These are phyloP conservation scores for Pythium insidiosum DNA, from an alignment of 352 stramenopile species.

Conservation along the genomic window DNA sequence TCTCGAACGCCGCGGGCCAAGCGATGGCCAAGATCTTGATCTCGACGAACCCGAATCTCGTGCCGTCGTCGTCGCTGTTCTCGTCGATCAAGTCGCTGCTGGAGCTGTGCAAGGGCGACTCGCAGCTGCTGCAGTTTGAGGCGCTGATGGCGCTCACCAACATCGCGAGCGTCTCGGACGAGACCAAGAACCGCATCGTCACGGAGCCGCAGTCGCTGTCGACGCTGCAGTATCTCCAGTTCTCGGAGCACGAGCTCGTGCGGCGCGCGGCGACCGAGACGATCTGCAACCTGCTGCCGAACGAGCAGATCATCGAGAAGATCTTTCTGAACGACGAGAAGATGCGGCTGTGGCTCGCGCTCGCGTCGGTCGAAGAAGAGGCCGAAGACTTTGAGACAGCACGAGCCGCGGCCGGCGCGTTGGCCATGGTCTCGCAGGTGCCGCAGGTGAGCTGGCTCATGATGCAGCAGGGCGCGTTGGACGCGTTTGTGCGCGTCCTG, in stretches of 20 bases:
- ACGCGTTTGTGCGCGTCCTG: conserved; percentile 50
- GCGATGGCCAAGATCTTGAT: conserved; percentile 95
- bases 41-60: conserved; percentile 93
- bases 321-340: conserved; percentile 92
- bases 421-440: conserved; percentile 91
- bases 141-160: conserved; percentile 98
- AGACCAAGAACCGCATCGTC: conserved; percentile 90
- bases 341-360: conserved; percentile 90
- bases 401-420: conserved; percentile 84
- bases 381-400: conserved; percentile 89
- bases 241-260: conserved; percentile 96
- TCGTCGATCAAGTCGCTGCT: conserved; percentile 84
- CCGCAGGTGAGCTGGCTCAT: conserved; percentile 63
- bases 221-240: conserved; percentile 89
- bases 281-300: conserved; percentile 94
- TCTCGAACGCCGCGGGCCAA: conserved; percentile 84
- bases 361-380: conserved; percentile 89
- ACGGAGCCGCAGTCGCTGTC: conserved; percentile 55
- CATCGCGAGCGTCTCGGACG: conserved; percentile 89
- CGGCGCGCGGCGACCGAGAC: conserved; percentile 94
- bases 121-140: conserved; percentile 87
- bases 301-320: conserved; percentile 90
- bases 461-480: conserved; percentile 54
- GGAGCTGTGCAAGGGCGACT: conserved; percentile 92
- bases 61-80: conserved; percentile 67